Conservation (phyloP, 129 eudicot species). For the Pittosporum tobira region DNA sequence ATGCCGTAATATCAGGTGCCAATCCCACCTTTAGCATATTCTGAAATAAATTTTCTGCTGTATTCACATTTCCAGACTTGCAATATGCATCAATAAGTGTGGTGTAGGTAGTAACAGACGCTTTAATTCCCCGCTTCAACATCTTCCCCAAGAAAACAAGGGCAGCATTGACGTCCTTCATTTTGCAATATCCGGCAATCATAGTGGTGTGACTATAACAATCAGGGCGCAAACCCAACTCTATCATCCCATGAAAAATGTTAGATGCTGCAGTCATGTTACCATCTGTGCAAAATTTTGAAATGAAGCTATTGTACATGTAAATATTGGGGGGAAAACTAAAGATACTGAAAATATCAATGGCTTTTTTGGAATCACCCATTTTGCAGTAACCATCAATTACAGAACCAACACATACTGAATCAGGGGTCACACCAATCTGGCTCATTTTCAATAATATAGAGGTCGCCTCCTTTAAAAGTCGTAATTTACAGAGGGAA, state of each 20-base stretch:
- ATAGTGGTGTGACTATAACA: constrained; percentile 21
- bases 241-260: constrained; percentile 23
- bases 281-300: constrained; percentile 19
- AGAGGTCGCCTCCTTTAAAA: constrained; percentile 22
- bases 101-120: constrained; percentile 25
- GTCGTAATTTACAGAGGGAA: constrained; percentile 18
- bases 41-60: constrained; percentile 17
- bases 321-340: constrained; percentile 14
- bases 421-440: constrained; percentile 23
- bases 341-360: constrained; percentile 16
- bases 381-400: constrained; percentile 23
- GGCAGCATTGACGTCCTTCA: constrained; percentile 11
- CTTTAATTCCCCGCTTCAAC: constrained; percentile 25
- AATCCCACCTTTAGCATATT: constrained; percentile 17
- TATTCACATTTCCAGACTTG: constrained; percentile 20
- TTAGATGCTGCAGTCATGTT: constrained; percentile 19
- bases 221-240: constrained; percentile 21
- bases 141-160: constrained; percentile 22
- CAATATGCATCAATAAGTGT: constrained; percentile 17
- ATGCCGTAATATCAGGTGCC: constrained; percentile 16
- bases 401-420: constrained; percentile 14
- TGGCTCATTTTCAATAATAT: constrained; percentile 23
- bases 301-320: constrained; percentile 24
- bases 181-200: constrained; percentile 22
- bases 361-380: constrained; percentile 15